A percentile compares a stretch with the other conserved stretches of the same genome.
phyloP scores from a whole-genome alignment of 176 grass and related monocot genomes.

The Pontederia paniculata region DNA sequence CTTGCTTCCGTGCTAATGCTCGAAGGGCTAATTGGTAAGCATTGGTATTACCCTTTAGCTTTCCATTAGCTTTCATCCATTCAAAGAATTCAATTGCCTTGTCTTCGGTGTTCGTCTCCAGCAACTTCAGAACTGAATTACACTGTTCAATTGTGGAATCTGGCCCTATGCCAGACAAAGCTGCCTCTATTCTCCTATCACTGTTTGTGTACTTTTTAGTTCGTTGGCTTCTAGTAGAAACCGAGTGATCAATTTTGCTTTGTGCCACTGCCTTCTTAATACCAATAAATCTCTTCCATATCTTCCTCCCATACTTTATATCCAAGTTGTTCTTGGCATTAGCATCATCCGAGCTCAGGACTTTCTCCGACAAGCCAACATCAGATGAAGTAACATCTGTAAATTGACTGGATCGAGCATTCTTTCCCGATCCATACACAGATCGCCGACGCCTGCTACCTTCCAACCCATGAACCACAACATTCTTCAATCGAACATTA shows the following conservation, averaged over 20 bases:
- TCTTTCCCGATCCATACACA: conserved; percentile 9
- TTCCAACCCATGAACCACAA: conserved; percentile 16
- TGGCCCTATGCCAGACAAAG: conserved; percentile 24
- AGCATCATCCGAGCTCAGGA: background rate
- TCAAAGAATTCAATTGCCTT: conserved; percentile 56
- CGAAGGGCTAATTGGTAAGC: conserved; percentile 72
- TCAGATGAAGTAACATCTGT: background rate
- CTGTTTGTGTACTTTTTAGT: conserved; percentile 10
- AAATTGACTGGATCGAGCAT: conserved; percentile 17
- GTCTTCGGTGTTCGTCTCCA: conserved; percentile 56
- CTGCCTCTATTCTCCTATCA: conserved; percentile 10
- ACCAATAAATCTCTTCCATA: conserved; percentile 28
- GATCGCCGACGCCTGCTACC: conserved; percentile 5
- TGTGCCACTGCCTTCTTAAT: conserved; percentile 25
- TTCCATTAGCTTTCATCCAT: conserved; percentile 69
- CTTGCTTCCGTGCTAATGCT: conserved; percentile 69
- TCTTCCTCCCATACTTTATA: conserved; percentile 22
- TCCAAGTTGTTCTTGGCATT: conserved; percentile 5
- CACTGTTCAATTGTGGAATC: conserved; percentile 52
- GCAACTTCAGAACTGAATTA: conserved; percentile 49
- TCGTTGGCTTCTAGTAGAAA: conserved; percentile 10
- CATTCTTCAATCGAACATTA: conserved; percentile 20
- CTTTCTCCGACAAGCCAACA: background rate
- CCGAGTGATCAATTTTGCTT: conserved; percentile 12
- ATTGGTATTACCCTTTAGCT: conserved; percentile 46